phyloP scores from a whole-genome alignment of 164 flowering plant species.

The Stephania cephalantha region DNA sequence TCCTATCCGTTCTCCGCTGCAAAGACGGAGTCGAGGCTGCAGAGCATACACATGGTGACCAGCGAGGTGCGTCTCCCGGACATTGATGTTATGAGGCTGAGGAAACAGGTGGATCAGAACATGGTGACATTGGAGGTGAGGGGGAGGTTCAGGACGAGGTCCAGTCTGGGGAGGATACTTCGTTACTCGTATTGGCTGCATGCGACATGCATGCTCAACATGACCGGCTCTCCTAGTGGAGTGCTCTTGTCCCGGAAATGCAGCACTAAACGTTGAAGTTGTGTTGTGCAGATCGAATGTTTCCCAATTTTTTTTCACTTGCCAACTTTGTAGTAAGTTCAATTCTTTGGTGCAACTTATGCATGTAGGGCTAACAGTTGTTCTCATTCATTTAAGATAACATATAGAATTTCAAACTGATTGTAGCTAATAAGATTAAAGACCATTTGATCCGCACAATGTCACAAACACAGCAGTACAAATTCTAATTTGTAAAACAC shows the following conservation, averaged over 20 bases:
- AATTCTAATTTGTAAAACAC: no score
- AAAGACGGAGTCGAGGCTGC: constrained; percentile 25
- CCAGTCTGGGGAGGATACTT: constrained; percentile 42
- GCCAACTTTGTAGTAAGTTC: no score
- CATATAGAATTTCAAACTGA: no score
- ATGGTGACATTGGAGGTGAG: constrained; percentile 29
- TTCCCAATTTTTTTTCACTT: no score
- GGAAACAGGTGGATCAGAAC: constrained; percentile 33
- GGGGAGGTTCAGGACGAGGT: constrained; percentile 41
- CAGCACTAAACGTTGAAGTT: constrained; percentile 37
- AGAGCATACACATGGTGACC: constrained; percentile 38
- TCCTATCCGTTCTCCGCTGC: constrained; percentile 40
- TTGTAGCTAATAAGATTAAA: no score
- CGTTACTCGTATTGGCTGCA: constrained; percentile 53
- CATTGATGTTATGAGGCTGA: constrained; percentile 20
- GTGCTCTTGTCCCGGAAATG: constrained; percentile 34
- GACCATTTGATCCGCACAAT: no score
- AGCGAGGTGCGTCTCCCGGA: constrained; percentile 52
- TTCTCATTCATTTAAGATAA: no score
- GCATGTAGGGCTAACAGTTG: no score
- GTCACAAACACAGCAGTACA: no score
- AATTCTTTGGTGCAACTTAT: no score
- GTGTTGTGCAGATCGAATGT: no score
- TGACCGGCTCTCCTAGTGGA: constrained; percentile 56
- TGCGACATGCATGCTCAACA: constrained; percentile 30